Conservation (phyloP, 1,284 basidiomycete genomes). For the Phellinidium pouzarii region DNA sequence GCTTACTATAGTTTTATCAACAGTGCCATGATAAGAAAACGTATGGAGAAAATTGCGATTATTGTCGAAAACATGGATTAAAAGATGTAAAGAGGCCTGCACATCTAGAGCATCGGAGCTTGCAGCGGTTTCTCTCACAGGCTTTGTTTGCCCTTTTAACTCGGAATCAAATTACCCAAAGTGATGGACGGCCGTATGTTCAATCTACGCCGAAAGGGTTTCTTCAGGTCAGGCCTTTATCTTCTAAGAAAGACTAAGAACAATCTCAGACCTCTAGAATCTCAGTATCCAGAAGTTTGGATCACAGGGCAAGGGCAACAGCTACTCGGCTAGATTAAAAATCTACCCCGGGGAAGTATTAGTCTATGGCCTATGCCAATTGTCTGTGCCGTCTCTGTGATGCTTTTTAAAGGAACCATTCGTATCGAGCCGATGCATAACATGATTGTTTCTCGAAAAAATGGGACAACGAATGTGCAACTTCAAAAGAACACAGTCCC, state of each 20-base stretch:
- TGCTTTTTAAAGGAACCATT: constrained; percentile 4
- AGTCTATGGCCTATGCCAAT: neutral
- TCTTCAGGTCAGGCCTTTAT: neutral
- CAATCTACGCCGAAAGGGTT: neutral
- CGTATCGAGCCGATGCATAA: neutral
- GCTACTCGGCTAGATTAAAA: neutral
- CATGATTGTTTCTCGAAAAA: neutral
- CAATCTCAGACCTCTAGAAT: neutral
- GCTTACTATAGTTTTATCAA: neutral
- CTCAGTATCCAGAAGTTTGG: neutral
- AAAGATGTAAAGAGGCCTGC: neutral
- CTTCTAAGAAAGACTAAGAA: neutral
- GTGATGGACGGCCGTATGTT: neutral
- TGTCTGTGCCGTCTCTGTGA: neutral
- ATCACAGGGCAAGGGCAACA: neutral
- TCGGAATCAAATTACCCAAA: neutral
- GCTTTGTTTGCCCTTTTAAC: neutral
- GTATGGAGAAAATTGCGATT: neutral
- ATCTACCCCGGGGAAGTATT: neutral
- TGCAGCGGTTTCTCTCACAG: neutral
- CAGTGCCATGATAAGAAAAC: neutral
- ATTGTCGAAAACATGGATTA: neutral
- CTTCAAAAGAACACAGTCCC: neutral
- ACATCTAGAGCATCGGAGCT: neutral
- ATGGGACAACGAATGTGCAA: neutral